phyloP scores from a whole-genome alignment of 306 rosid genomes.

The Inga laurina region DNA sequence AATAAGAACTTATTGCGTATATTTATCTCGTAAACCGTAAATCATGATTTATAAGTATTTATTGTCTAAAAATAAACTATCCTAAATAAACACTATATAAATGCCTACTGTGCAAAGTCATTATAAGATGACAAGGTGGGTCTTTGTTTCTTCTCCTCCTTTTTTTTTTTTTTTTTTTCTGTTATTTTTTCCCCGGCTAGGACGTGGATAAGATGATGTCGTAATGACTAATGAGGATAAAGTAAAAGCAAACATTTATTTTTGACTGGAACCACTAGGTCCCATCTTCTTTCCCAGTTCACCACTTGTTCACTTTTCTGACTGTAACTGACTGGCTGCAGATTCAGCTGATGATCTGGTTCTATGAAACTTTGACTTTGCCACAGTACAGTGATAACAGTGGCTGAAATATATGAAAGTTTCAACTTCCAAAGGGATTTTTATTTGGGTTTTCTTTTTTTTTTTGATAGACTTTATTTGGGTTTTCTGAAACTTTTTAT shows the following conservation, averaged over 20 bases:
- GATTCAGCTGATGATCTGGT: neutral
- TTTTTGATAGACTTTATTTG: too few species aligned
- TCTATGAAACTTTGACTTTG: neutral
- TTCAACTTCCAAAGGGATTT: neutral
- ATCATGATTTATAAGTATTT: too few species aligned
- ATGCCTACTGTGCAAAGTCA: neutral
- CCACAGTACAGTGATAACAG: neutral
- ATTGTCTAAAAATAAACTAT: too few species aligned
- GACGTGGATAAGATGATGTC: neutral
- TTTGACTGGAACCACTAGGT: slow-evolving; percentile 16
- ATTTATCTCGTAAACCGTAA: too few species aligned
- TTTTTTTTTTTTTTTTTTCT: neutral
- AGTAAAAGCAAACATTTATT: slow-evolving; percentile 18
- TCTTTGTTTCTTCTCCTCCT: neutral
- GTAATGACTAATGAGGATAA: neutral
- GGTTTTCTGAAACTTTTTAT: neutral
- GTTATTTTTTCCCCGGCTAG: neutral
- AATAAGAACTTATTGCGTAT: too few species aligned
- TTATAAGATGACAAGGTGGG: slow-evolving; percentile 12
- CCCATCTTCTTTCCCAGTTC: neutral
- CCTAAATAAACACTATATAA: too few species aligned
- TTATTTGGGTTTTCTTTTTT: neutral
- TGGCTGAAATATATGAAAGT: neutral
- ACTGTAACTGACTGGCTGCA: neutral
- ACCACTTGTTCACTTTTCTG: neutral